Conservation (phyloP, 2,329 filamentous ascomycete species). For the Zarea fungicola region DNA sequence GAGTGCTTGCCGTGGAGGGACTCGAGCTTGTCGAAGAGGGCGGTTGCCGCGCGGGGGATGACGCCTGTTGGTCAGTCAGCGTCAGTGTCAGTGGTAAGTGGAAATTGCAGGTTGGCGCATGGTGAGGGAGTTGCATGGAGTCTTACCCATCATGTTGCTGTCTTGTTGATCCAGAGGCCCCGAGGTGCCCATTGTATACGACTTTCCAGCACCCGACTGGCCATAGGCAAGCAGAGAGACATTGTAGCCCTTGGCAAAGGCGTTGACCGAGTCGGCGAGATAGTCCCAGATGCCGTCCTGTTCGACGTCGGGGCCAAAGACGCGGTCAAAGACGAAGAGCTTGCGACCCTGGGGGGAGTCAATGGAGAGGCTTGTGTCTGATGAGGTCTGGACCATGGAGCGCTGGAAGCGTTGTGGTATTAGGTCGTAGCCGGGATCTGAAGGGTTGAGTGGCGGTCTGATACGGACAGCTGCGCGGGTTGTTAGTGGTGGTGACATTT, state of each 20-base stretch:
- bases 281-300: constrained; percentile 96
- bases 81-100: too few species aligned
- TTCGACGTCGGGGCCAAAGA: constrained; percentile 76
- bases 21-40: constrained; percentile 83
- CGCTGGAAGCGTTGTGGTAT: constrained; percentile 94
- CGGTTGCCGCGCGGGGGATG: constrained; percentile 83
- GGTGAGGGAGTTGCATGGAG: not conserved
- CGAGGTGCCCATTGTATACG: constrained; percentile 97
- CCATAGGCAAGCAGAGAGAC: constrained; percentile 95
- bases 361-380: constrained; percentile 77
- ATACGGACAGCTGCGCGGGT: constrained; percentile 72
- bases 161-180: constrained; percentile 73
- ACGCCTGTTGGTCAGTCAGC: constrained; percentile 57
- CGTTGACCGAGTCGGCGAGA: constrained; percentile 78
- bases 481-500: not conserved
- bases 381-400: constrained; percentile 85
- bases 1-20: constrained; percentile 43
- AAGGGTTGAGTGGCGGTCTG: constrained; percentile 74
- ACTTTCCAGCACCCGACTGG: constrained; percentile 96
- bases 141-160: constrained; percentile 70
- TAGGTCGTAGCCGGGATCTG: constrained; percentile 88
- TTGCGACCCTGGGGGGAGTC: constrained; percentile 91
- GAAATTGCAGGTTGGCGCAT: constrained; percentile 13
- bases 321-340: constrained; percentile 92
- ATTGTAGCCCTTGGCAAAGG: constrained; percentile 96